phyloP scores from a whole-genome alignment of 2,329 filamentous ascomycete species.

The Xylariaceae sp. region DNA sequence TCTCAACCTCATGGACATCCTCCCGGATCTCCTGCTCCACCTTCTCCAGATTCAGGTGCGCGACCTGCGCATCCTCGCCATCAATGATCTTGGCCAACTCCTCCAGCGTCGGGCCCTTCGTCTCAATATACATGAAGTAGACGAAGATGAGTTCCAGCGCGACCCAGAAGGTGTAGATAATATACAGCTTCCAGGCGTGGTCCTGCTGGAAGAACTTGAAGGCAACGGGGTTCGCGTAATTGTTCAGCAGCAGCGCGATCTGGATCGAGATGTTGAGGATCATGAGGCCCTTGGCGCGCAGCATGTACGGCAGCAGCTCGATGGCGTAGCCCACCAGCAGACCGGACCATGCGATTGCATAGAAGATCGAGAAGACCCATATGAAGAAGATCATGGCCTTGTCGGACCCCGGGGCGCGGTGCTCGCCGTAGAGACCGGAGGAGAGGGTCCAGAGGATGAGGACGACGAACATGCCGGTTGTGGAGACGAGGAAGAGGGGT shows the following conservation, averaged over 20 bases:
- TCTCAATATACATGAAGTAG: conserved; percentile 56
- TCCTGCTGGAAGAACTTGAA: conserved; percentile 41
- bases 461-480: conserved; percentile 42
- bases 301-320: conserved; percentile 47
- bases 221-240: conserved; percentile 50
- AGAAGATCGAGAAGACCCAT: conserved; percentile 46
- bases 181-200: conserved; percentile 49
- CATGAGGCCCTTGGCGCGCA: conserved; percentile 49
- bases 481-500: conserved; percentile 46
- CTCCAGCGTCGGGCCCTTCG: conserved; percentile 59
- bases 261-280: conserved; percentile 54
- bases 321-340: conserved; percentile 51
- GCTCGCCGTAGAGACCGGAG: conserved; percentile 41
- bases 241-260: conserved; percentile 49
- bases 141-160: conserved; percentile 50
- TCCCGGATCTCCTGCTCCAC: conserved; percentile 4
- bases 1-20: neutral
- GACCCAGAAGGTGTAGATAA: conserved; percentile 55
- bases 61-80: conserved; percentile 50
- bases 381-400: conserved; percentile 45
- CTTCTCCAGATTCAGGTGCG: conserved; percentile 41
- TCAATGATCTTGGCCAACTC: conserved; percentile 64
- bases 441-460: conserved; percentile 48
- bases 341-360: conserved; percentile 53
- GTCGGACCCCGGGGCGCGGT: conserved; percentile 32